Percentiles rank a stretch among this genome's conserved stretches.
Conservation (phyloP, 495 filamentous ascomycete species). For the Trypethelium eluteriae region DNA sequence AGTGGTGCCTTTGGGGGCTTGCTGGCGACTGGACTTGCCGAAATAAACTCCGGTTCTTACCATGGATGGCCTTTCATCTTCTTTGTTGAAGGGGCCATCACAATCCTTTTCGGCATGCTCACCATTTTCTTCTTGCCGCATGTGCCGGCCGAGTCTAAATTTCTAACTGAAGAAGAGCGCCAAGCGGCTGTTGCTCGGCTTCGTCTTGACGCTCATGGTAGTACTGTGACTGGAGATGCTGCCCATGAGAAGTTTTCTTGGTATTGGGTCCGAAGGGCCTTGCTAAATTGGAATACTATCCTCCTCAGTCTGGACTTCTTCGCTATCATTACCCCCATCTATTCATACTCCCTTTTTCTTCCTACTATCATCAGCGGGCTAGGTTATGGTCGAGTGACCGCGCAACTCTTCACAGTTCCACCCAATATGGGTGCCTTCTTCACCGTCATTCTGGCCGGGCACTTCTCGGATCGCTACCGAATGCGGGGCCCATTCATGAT, state of each 20-base stretch:
- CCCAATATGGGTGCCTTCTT: slow-evolving; percentile 28
- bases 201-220: slow-evolving; percentile 39
- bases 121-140: slow-evolving; percentile 43
- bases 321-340: slow-evolving; percentile 36
- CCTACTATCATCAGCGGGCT: slow-evolving; percentile 26
- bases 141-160: slow-evolving; percentile 39
- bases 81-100: slow-evolving; percentile 40
- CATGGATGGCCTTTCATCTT: slow-evolving; percentile 44
- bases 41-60: slow-evolving; percentile 39
- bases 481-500: slow-evolving; percentile 26
- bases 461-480: slow-evolving; percentile 23
- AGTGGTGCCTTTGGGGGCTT: slow-evolving; percentile 59
- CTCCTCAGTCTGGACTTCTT: slow-evolving; percentile 40
- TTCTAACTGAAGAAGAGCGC: slow-evolving; percentile 37
- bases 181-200: slow-evolving; percentile 36
- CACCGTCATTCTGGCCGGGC: slow-evolving; percentile 17
- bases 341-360: slow-evolving; percentile 32
- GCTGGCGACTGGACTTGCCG: slow-evolving; percentile 46
- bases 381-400: slow-evolving; percentile 20
- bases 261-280: slow-evolving; percentile 38
- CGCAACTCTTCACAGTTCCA: slow-evolving; percentile 30
- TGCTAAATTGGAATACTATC: slow-evolving; percentile 40
- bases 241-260: slow-evolving; percentile 43
- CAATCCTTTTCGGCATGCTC: slow-evolving; percentile 38
- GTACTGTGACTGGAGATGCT: slow-evolving; percentile 32